Base-by-base conservation (phyloP, 2,329 filamentous ascomycete species). In the Sporothrix pallida region DNA sequence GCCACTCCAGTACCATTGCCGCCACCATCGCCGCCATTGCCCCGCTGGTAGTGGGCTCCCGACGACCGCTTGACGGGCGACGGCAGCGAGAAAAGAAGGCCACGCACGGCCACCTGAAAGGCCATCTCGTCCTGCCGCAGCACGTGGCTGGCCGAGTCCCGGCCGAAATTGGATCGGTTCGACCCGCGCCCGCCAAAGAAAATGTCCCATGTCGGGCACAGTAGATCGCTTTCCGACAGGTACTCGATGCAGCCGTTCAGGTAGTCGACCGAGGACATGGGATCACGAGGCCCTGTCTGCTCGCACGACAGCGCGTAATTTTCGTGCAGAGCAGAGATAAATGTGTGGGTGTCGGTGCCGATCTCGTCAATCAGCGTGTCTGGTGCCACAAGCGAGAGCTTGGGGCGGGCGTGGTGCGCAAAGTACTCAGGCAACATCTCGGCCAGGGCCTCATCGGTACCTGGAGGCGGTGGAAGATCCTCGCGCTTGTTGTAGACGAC, bases 401-500 rank as follows among this genome's bases (percentile, higher is more conserved):
- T 90, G 0, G 88, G 88, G 5, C 91, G 85, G 6, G 88, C 85
- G 76, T 86, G 82, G 12, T 88, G 85, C 3, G 85, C 83, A 50
- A 93, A 80, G 80, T 89, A 87, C n/a, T 81, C 78, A 5, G 91
- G 91, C 20, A 93, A 83, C 31, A 81, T 81, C 77, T 92, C 90
- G 3, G 83, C 83, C 20, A 82, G 81, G 2, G 81, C 80, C 46
- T 85, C 82, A 9, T 80, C 79, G 9, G 80, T 62, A 79, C 78
- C 62, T 3, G 81, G 77, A 13, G 86, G 82, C 3, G 81, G 80
- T 4, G 82, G 81, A 63, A 75, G 80, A 42, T 91, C 89, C 26
- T 92, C 87, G 63, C 96, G 89, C 81, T 98, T 99, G 84, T 99
- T 99, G 84, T 98, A 97, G 0, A 98, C 91, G 2, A 99, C 93